These are phyloP conservation scores for Arthrobotrys pseudoclavata DNA, from an alignment of 2,329 filamentous ascomycete species.

Conservation along the genomic window DNA sequence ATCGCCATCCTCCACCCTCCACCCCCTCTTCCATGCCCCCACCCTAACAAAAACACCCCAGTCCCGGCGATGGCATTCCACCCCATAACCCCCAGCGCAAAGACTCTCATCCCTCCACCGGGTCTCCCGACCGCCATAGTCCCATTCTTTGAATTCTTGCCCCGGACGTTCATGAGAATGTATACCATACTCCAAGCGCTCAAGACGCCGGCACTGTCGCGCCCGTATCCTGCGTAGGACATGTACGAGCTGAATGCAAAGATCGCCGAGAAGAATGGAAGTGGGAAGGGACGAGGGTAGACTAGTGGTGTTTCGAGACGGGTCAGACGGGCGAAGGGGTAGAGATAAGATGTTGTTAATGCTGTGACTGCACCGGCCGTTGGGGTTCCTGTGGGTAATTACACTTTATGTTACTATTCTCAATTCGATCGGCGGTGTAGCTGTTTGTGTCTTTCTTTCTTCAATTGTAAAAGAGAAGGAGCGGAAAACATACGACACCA, in stretches of 20 bases:
- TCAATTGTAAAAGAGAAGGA: background rate
- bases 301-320: conserved; percentile 53
- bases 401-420: background rate
- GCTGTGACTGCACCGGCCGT: conserved; percentile 28
- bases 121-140: conserved; percentile 38
- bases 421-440: background rate
- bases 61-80: conserved; percentile 56
- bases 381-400: conserved; percentile 34
- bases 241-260: conserved; percentile 61
- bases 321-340: conserved; percentile 57
- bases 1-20: conserved; percentile 54
- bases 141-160: conserved; percentile 35
- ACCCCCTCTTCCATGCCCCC: conserved; percentile 46
- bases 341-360: conserved; percentile 24
- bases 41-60: conserved; percentile 55
- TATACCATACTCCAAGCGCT: conserved; percentile 63
- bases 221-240: conserved; percentile 61
- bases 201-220: conserved; percentile 61
- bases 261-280: conserved; percentile 61
- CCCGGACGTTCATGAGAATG: conserved; percentile 61
- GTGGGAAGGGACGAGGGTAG: conserved; percentile 59
- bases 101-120: conserved; percentile 44
- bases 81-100: conserved; percentile 37
- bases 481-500: conserved; percentile 41
- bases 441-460: background rate